phyloP scores from a whole-genome alignment of 805 yeast genomes.

The Zygosaccharomyces kombuchaensis region DNA sequence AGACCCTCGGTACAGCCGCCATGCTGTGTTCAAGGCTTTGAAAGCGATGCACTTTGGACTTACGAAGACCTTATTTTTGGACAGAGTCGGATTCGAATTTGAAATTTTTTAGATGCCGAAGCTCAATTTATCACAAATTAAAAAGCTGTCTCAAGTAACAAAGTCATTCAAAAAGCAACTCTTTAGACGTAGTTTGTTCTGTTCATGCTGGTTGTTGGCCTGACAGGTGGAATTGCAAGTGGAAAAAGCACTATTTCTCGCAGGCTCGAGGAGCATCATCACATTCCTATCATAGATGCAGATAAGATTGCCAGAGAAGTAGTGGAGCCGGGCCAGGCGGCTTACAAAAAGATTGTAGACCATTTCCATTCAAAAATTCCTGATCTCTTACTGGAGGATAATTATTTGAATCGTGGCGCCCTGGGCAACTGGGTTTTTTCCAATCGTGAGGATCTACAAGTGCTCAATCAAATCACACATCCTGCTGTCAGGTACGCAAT shows the following conservation, averaged over 20 bases:
- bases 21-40: conserved; percentile 9
- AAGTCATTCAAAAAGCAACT: background rate
- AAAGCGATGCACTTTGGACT: too few relatives aligned
- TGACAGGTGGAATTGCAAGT: conserved; percentile 98
- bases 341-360: conserved; percentile 59
- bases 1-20: conserved; percentile 34
- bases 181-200: background rate
- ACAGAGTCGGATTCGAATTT: background rate
- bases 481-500: conserved; percentile 75
- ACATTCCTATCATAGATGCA: conserved; percentile 74
- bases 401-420: conserved; percentile 55
- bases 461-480: conserved; percentile 74
- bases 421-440: conserved; percentile 79
- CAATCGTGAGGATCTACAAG: conserved; percentile 51
- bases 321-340: conserved; percentile 73
- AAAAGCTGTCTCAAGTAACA: background rate
- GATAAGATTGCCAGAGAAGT: conserved; percentile 84
- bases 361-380: conserved; percentile 56
- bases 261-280: conserved; percentile 47
- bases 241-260: conserved; percentile 90
- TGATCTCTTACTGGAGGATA: conserved; percentile 42
- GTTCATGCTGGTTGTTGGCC: conserved; percentile 79
- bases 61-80: background rate
- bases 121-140: background rate
- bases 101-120: background rate